phyloP scores from a whole-genome alignment of 371 early-diverging fungal genomes.

The Mucor sp. region DNA sequence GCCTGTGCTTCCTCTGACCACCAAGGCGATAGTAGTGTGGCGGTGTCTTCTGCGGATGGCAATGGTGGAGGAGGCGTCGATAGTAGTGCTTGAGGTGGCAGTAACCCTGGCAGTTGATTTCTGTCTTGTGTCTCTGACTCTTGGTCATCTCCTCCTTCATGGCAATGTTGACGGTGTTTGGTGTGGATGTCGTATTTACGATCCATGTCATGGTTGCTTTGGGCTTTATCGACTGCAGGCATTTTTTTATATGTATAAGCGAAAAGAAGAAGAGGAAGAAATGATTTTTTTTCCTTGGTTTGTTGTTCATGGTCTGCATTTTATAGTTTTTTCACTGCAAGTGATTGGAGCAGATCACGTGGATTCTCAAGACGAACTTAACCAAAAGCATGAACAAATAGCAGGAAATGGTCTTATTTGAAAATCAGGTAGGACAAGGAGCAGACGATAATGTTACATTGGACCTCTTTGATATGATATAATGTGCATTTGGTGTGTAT shows the following conservation, averaged over 20 bases:
- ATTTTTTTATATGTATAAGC: not conserved
- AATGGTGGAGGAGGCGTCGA: constrained; percentile 16
- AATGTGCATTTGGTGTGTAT: no score
- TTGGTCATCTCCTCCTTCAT: not conserved
- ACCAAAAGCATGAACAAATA: not conserved
- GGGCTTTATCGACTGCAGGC: not conserved
- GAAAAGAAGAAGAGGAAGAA: not conserved
- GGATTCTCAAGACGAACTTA: not conserved
- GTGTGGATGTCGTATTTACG: not conserved
- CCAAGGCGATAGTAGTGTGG: constrained; percentile 24
- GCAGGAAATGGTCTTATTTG: not conserved
- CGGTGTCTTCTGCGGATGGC: constrained; percentile 17
- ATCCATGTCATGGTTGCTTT: not conserved
- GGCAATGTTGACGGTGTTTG: not conserved
- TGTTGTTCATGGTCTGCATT: not conserved
- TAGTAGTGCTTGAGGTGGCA: constrained; percentile 23
- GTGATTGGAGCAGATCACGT: not conserved
- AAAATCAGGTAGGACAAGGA: not conserved
- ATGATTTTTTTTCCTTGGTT: no score
- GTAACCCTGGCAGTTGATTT: constrained; percentile 3
- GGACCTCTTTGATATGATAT: not conserved
- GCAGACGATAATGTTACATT: not conserved
- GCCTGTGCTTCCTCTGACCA: constrained; percentile 27
- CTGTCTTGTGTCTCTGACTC: not conserved
- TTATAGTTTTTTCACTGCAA: not conserved